Conservation (phyloP, 2,329 filamentous ascomycete genomes). For the Tolypocladium endophyticum region DNA sequence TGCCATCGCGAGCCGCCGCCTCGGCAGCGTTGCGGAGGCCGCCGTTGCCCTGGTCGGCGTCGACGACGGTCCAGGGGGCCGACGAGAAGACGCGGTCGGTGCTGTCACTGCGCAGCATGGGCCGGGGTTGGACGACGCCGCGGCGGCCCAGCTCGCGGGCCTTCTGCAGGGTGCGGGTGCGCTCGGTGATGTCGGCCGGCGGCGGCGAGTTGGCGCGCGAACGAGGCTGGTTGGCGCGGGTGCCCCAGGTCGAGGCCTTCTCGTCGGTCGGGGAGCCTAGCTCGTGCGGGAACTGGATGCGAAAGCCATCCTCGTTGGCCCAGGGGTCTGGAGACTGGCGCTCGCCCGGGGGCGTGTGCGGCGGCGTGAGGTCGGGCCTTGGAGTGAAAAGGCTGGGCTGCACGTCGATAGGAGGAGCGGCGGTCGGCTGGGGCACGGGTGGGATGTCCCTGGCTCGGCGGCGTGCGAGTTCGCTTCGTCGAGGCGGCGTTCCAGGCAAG, state of each 20-base stretch:
- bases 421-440: conserved; percentile 7
- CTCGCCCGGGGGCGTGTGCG: conserved; percentile 44
- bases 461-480: conserved; percentile 19
- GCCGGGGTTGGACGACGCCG: conserved; percentile 45
- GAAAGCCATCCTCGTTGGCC: conserved; percentile 45
- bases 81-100: conserved; percentile 62
- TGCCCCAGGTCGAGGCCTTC: conserved; percentile 68
- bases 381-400: conserved; percentile 44
- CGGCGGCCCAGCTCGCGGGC: conserved; percentile 46
- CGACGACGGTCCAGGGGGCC: conserved; percentile 74
- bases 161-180: conserved; percentile 46
- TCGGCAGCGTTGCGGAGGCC: conserved; percentile 82
- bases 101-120: conserved; percentile 45
- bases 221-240: conserved; percentile 64
- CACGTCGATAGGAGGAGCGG: conserved; percentile 16
- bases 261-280: conserved; percentile 61
- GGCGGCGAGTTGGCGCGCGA: conserved; percentile 66
- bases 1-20: conserved; percentile 60
- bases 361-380: conserved; percentile 38
- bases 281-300: conserved; percentile 42
- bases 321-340: conserved; percentile 36
- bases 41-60: conserved; percentile 84
- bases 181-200: conserved; percentile 65
- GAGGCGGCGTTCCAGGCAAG: conserved; percentile 43
- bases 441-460: conserved; percentile 16